Evolutionary conservation across 2,329 filamentous ascomycete species (phyloP), one percentile per base, ranked within the genome.

Genomic region (Neofusicoccum umdonicola): DNA sequence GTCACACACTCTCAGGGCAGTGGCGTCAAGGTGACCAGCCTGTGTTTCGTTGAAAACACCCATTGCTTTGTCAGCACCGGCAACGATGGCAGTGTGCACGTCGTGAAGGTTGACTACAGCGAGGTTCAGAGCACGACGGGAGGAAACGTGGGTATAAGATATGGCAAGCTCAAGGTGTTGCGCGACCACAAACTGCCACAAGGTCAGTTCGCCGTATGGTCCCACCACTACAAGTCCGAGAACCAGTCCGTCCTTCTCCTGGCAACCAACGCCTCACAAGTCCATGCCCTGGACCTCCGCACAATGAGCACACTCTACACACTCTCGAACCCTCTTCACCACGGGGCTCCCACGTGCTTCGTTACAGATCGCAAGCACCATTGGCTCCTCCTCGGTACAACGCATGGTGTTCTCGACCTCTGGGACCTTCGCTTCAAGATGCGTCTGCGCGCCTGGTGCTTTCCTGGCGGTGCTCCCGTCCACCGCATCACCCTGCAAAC

Each of bases 361-460:
- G 94, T 91, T 71, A 84, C 97, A 37, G 93, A 97, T 72, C 86
- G 87, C 65, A 91, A 89, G 73, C 89, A 90, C 58, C 93, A 95
- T 72, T 99, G 95, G 95, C 82, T 99, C 3, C 85, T 96, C 1
- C 80, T 98, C 0, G 95, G 93, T 41, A 99, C 96, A 0, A 92
- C 92, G 0, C 93, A 98, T 74, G 95, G 96, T 41, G 89, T 98
- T 34, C 82, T 99, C 7, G 91, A 96, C 73, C 84, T 99, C 1
- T 99, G 95, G 95, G 95, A 99, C 77, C 83, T 99, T 45, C 90
- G 95, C n/a, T 99, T 99, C 82, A 90, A 88, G 69, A 86, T 98
- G 70, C 87, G 92, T 22, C 82, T 98, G 27, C 93, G 91, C 75
- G 91, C 89, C 13, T 98, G 93, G 92, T 92, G 92, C 0, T 85